Conservation (phyloP, 179 eudicot species). For the Heliamphora pulchella region DNA sequence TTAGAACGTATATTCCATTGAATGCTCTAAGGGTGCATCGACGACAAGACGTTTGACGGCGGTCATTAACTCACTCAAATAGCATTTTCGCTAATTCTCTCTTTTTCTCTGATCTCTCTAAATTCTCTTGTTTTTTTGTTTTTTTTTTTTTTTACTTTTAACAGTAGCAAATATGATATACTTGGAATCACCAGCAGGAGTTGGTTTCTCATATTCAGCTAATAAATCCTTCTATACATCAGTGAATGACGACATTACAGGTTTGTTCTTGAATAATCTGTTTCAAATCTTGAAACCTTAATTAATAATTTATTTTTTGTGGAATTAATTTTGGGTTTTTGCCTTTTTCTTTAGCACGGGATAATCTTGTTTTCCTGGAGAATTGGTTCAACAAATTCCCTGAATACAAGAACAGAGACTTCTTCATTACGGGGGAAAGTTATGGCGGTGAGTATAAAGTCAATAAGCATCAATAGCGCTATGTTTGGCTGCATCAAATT, state of each 20-base stretch:
- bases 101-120: neutral
- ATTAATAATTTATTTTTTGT: neutral
- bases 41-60: too few relatives aligned
- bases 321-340: neutral
- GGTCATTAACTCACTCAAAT: too few relatives aligned
- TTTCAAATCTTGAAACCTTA: neutral
- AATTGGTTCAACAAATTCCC: constrained; percentile 70
- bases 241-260: constrained; percentile 62
- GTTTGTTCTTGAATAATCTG: constrained; percentile 22
- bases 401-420: constrained; percentile 59
- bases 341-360: constrained; percentile 42
- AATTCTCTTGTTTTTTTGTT: too few relatives aligned
- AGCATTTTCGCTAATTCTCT: too few relatives aligned
- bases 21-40: too few relatives aligned
- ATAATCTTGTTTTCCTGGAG: constrained; percentile 62
- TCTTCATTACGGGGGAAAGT: constrained; percentile 81
- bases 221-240: constrained; percentile 50
- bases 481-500: neutral
- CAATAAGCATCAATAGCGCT: neutral
- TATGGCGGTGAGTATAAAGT: constrained; percentile 56
- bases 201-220: constrained; percentile 75
- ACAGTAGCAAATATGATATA: constrained; percentile 87
- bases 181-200: constrained; percentile 81
- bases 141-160: neutral
- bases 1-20: too few relatives aligned